phyloP scores from a whole-genome alignment of 306 rosid species.

The Cucurbita argyrosperma region DNA sequence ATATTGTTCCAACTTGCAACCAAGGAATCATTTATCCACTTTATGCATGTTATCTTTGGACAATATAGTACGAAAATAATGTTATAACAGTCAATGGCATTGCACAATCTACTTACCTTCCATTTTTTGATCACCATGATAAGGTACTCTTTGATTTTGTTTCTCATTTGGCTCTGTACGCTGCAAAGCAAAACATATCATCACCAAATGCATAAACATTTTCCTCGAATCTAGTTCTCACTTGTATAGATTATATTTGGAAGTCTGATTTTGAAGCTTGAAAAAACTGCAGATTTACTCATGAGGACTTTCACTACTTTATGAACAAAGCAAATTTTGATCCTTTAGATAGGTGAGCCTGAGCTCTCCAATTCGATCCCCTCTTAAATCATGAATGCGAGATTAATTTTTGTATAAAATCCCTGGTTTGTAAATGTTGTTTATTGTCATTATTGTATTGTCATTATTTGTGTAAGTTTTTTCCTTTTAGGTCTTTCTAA shows the following conservation, averaged over 20 bases:
- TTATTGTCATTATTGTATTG: too few species aligned
- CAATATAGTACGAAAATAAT: neutral
- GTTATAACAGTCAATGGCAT: neutral
- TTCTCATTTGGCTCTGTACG: conserved; percentile 19
- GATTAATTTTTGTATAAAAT: neutral
- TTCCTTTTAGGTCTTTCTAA: too few species aligned
- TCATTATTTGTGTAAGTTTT: too few species aligned
- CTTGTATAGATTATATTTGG: neutral
- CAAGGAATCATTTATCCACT: neutral
- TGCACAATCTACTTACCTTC: conserved; percentile 32
- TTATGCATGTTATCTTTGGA: neutral
- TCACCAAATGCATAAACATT: neutral
- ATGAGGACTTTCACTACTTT: neutral
- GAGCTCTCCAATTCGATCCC: neutral
- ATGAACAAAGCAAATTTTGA: neutral
- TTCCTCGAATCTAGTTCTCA: neutral
- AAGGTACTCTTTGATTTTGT: conserved; percentile 11
- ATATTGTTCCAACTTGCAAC: neutral
- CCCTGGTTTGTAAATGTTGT: neutral
- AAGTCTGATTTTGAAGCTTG: neutral
- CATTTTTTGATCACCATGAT: conserved; percentile 16
- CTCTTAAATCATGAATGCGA: neutral
- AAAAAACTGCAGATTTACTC: neutral
- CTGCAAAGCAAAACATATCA: conserved; percentile 30
- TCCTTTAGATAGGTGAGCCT: neutral